Evolutionary conservation across 108 stramenopile species (phyloP).

Genomic region (Epipyxis sp.): DNA sequence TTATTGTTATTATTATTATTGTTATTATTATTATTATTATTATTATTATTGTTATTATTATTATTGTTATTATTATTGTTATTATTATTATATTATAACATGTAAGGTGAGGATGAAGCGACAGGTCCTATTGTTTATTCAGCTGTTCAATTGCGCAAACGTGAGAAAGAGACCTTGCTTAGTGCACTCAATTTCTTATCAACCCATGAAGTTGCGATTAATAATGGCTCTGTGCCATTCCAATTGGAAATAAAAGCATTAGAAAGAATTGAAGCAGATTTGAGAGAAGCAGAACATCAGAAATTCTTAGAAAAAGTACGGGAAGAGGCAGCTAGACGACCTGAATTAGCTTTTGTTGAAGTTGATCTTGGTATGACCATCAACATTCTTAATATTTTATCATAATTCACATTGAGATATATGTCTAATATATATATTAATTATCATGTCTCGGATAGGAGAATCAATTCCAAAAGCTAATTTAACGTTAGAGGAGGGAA

Average conservation of each 20-base stretch:
- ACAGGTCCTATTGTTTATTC: background rate
- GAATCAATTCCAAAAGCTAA: background rate
- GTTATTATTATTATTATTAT: too few species aligned
- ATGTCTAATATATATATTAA: too few species aligned
- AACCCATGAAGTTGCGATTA: background rate
- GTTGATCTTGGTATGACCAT: slow-evolving; percentile 21
- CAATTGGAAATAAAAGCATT: slow-evolving; percentile 23
- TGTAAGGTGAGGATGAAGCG: background rate
- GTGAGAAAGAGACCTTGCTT: slow-evolving; percentile 19
- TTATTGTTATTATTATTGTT: too few species aligned
- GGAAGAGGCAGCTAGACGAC: background rate
- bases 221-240: background rate
- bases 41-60: slow-evolving; percentile 12
- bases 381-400: too few species aligned
- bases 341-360: background rate
- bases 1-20: slow-evolving; percentile 13
- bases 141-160: background rate
- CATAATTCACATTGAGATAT: too few species aligned
- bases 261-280: slow-evolving; percentile 10
- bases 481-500: slow-evolving; percentile 16
- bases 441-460: too few species aligned
- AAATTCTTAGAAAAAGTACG: slow-evolving; percentile 17
- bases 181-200: background rate
- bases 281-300: background rate
- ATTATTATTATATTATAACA: too few species aligned